Evolutionary conservation across 495 filamentous ascomycete species (phyloP).

Genomic region (Parathielavia hyrcaniae): DNA sequence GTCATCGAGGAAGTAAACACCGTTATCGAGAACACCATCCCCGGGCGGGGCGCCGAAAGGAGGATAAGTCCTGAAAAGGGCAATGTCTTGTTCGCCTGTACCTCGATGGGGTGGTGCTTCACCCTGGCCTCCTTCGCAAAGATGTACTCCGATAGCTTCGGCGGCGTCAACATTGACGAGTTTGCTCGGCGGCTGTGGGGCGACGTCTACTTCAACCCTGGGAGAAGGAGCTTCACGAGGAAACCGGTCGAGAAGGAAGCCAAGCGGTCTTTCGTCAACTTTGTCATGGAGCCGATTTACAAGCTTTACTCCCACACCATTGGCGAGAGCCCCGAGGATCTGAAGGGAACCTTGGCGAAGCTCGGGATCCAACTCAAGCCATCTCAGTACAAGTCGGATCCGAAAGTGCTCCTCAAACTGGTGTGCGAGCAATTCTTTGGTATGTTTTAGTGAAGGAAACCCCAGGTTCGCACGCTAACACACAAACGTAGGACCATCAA

Average conservation of each 20-base stretch:
- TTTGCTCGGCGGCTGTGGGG: conserved; percentile 86
- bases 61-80: conserved; percentile 93
- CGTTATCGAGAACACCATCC: conserved; percentile 79
- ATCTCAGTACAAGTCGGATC: conserved; percentile 81
- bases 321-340: conserved; percentile 79
- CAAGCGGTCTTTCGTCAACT: conserved; percentile 86
- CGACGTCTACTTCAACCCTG: conserved; percentile 92
- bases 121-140: conserved; percentile 87
- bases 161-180: conserved; percentile 68
- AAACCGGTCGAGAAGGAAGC: conserved; percentile 75
- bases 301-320: conserved; percentile 96
- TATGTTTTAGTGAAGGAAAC: neutral
- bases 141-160: conserved; percentile 90
- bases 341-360: conserved; percentile 71
- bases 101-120: conserved; percentile 93
- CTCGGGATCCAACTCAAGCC: conserved; percentile 84
- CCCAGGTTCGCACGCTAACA: conserved; percentile 9
- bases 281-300: conserved; percentile 93
- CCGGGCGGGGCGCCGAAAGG: conserved; percentile 71
- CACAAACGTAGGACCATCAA: conserved; percentile 46
- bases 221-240: conserved; percentile 80
- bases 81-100: conserved; percentile 92
- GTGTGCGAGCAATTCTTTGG: conserved; percentile 97
- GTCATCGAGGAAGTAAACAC: conserved; percentile 97
- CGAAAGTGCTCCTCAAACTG: conserved; percentile 77